phyloP scores from a whole-genome alignment of 352 stramenopile genomes.

The Phytophthora palmivora region DNA sequence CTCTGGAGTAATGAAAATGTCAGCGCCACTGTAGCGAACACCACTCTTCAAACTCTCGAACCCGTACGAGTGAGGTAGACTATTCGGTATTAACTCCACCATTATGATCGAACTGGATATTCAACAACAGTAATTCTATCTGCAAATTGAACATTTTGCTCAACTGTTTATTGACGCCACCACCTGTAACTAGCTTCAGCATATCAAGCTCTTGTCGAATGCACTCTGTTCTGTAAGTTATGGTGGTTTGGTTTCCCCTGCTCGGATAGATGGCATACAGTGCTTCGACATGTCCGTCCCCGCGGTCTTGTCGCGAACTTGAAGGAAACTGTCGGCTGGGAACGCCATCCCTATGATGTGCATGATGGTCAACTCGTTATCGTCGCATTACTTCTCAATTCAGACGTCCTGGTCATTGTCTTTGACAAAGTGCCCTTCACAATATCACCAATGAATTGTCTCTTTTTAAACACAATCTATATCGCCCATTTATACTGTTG shows the following conservation, averaged over 20 bases:
- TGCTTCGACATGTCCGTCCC: conserved; percentile 11
- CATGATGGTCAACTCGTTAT: too few relatives aligned
- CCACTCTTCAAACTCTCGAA: conserved; percentile 17
- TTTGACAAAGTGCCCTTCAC: too few relatives aligned
- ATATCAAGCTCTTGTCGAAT: conserved; percentile 9
- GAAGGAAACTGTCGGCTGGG: conserved; percentile 3
- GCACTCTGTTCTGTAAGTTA: background rate
- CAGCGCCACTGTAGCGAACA: conserved; percentile 2
- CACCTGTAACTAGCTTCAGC: background rate
- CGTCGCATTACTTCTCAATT: too few relatives aligned
- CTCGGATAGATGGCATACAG: conserved; percentile 10
- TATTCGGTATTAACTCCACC: conserved; percentile 6
- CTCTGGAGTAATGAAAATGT: conserved; percentile 4
- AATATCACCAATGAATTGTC: too few relatives aligned
- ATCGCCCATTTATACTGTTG: too few relatives aligned
- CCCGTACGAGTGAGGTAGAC: conserved; percentile 8
- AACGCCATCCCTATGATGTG: conserved; percentile 7
- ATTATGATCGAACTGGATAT: conserved; percentile 12
- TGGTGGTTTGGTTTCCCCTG: conserved; percentile 7
- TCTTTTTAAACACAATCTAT: too few relatives aligned
- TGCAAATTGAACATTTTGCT: conserved; percentile 22
- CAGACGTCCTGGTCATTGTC: too few relatives aligned
- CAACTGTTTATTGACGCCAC: conserved; percentile 9
- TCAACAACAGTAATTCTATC: conserved; percentile 16
- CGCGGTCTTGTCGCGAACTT: conserved; percentile 15